Percentiles rank a stretch among this genome's conserved stretches.
Conservation (phyloP, 306 rosid species). For the Malus orientalis region DNA sequence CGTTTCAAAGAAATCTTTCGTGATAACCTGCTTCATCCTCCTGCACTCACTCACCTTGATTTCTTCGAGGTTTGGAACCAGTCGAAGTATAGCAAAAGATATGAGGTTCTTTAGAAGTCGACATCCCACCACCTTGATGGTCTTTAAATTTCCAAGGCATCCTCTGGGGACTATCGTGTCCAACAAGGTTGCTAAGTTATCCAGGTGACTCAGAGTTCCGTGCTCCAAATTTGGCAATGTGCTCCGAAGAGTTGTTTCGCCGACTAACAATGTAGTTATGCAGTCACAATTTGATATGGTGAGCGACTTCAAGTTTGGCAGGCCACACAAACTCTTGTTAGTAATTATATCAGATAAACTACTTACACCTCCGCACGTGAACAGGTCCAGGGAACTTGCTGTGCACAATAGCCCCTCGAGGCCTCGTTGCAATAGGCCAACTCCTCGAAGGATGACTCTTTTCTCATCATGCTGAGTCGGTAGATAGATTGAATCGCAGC, state of each 20-base stretch:
- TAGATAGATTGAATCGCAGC: background rate
- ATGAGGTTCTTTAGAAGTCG: background rate
- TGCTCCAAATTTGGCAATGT: conserved; percentile 14
- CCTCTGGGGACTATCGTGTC: background rate
- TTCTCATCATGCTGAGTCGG: conserved; percentile 9
- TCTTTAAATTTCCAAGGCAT: conserved; percentile 2
- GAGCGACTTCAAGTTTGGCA: conserved; percentile 9
- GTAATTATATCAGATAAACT: background rate
- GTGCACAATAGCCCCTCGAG: background rate
- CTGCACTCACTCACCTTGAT: conserved; percentile 3
- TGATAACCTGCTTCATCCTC: conserved; percentile 5
- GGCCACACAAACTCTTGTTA: background rate
- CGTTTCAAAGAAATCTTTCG: background rate
- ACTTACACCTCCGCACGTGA: background rate
- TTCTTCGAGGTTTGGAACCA: conserved; percentile 11
- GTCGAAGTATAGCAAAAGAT: background rate
- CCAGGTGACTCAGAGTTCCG: background rate
- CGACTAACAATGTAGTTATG: background rate
- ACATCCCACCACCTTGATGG: background rate
- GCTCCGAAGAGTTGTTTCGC: background rate
- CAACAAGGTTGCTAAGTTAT: background rate
- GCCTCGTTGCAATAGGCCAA: background rate
- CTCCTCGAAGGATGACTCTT: conserved; percentile 12
- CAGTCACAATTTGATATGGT: background rate
- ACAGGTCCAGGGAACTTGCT: conserved; percentile 9